Evolutionary conservation across 768 basidiomycete genomes (phyloP).

Genomic region (Neoboletus brunneissimus): DNA sequence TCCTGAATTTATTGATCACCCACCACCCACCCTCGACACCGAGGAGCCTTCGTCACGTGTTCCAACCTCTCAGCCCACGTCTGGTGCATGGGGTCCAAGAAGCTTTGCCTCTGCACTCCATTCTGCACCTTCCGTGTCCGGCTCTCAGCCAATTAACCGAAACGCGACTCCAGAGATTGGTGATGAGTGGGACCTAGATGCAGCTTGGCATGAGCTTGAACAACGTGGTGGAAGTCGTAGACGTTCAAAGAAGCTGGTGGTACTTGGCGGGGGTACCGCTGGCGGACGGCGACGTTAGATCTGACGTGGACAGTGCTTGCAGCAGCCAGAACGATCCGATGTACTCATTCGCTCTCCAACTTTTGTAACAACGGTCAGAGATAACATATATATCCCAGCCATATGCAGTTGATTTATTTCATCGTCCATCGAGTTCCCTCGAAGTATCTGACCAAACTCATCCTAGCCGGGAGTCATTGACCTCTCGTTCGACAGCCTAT

Average conservation of each 20-base stretch:
- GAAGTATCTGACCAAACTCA: background rate
- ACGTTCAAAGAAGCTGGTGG: conserved; percentile 61
- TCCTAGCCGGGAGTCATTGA: background rate
- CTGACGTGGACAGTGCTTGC: background rate
- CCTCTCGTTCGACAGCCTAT: background rate
- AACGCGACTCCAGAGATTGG: conserved; percentile 29
- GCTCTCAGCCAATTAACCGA: conserved; percentile 36
- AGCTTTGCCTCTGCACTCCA: conserved; percentile 82
- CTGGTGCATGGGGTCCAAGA: conserved; percentile 74
- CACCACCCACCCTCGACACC: conserved; percentile 8
- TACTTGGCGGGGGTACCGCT: conserved; percentile 65
- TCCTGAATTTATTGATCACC: conserved; percentile 5
- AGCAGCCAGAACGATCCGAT: background rate
- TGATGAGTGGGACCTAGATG: conserved; percentile 78
- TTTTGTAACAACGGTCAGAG: conserved; percentile 15
- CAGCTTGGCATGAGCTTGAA: conserved; percentile 81
- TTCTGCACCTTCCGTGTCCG: conserved; percentile 46
- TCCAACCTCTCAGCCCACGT: conserved; percentile 11
- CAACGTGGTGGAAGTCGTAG: conserved; percentile 55
- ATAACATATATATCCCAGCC: conserved; percentile 2
- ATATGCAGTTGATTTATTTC: background rate
- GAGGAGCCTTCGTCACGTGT: conserved; percentile 14
- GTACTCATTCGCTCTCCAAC: conserved; percentile 1
- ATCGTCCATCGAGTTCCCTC: background rate
- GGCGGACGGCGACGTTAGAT: conserved; percentile 47